Evolutionary conservation across 2,329 filamentous ascomycete genomes (phyloP).

Genomic region (Sporothrix schenckii): DNA sequence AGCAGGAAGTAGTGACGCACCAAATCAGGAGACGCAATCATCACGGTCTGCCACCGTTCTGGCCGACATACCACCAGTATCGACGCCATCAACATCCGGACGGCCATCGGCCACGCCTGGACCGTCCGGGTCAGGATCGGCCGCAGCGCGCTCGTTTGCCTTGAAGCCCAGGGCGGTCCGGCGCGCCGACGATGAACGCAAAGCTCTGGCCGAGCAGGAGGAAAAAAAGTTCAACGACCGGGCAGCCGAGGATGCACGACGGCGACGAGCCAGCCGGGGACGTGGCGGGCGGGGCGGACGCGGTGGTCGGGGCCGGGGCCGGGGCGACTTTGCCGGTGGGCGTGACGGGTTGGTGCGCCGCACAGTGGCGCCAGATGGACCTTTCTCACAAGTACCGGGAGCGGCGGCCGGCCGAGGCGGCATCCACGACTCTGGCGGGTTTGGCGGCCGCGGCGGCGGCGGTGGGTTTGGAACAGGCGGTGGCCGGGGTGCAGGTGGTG

Average conservation of each 20-base stretch:
- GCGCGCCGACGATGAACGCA: slow-evolving; percentile 44
- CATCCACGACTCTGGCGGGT: slow-evolving; percentile 34
- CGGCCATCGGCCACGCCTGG: slow-evolving; percentile 3
- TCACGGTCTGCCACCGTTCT: background rate
- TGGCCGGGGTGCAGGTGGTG: slow-evolving; percentile 33
- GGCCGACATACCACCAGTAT: slow-evolving; percentile 24
- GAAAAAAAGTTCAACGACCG: slow-evolving; percentile 40
- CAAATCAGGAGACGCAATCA: slow-evolving; percentile 13
- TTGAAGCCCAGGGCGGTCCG: slow-evolving; percentile 45
- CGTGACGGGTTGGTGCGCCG: slow-evolving; percentile 41
- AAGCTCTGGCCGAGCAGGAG: slow-evolving; percentile 45
- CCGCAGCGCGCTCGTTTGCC: slow-evolving; percentile 35
- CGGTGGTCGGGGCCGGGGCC: slow-evolving; percentile 38
- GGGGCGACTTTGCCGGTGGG: slow-evolving; percentile 38
- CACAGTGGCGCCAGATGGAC: slow-evolving; percentile 43
- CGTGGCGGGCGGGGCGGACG: slow-evolving; percentile 40
- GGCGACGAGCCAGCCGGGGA: slow-evolving; percentile 39
- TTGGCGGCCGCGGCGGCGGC: slow-evolving; percentile 31
- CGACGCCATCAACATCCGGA: slow-evolving; percentile 24
- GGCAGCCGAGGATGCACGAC: slow-evolving; percentile 42
- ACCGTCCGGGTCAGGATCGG: background rate
- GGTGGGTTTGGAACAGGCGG: slow-evolving; percentile 1
- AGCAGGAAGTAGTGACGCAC: slow-evolving; percentile 18
- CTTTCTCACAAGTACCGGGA: slow-evolving; percentile 43
- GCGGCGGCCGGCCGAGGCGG: slow-evolving; percentile 35